phyloP scores from a whole-genome alignment of 805 yeast genomes.

The Candida gorgasii region DNA sequence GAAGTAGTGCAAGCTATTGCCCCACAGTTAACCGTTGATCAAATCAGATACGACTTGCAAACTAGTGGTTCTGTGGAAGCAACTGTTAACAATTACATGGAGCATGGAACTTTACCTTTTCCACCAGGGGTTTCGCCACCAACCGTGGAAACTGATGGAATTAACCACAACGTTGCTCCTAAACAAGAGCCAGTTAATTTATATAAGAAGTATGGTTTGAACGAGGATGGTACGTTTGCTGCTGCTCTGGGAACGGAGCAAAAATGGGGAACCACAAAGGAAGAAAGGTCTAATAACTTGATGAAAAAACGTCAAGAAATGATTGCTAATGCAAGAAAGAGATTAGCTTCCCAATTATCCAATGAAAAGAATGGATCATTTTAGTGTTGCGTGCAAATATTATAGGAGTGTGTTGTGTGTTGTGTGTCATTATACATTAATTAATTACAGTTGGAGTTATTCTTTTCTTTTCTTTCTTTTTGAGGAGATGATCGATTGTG shows the following conservation, averaged over 20 bases:
- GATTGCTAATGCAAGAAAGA: constrained; percentile 44
- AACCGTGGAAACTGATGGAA: constrained; percentile 1
- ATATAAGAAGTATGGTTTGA: constrained; percentile 45
- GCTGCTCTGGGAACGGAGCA: constrained; percentile 14
- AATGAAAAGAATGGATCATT: constrained; percentile 21
- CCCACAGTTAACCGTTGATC: constrained; percentile 67
- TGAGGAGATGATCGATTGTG: constrained; percentile 15
- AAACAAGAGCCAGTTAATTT: constrained; percentile 23
- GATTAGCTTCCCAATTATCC: constrained; percentile 45
- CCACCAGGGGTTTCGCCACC: constrained; percentile 42
- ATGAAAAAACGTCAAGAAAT: constrained; percentile 38
- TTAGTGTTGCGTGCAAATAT: neutral
- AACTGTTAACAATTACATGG: constrained; percentile 73
- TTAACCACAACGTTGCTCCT: constrained; percentile 20
- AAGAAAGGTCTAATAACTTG: constrained; percentile 22
- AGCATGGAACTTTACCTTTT: constrained; percentile 58
- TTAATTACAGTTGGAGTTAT: constrained; percentile 20
- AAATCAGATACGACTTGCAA: constrained; percentile 72
- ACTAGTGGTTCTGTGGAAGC: constrained; percentile 77
- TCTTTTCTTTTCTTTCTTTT: constrained; percentile 20
- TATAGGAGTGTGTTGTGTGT: too few species aligned
- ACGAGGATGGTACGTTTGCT: constrained; percentile 22
- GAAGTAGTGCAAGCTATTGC: constrained; percentile 83
- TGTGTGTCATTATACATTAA: constrained; percentile 10
- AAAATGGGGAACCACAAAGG: constrained; percentile 25